Evolutionary conservation across 139 green algal genomes (phyloP), one percentile per base, ranked within the genome.

Genomic region (Parachlorella kessleri): DNA sequence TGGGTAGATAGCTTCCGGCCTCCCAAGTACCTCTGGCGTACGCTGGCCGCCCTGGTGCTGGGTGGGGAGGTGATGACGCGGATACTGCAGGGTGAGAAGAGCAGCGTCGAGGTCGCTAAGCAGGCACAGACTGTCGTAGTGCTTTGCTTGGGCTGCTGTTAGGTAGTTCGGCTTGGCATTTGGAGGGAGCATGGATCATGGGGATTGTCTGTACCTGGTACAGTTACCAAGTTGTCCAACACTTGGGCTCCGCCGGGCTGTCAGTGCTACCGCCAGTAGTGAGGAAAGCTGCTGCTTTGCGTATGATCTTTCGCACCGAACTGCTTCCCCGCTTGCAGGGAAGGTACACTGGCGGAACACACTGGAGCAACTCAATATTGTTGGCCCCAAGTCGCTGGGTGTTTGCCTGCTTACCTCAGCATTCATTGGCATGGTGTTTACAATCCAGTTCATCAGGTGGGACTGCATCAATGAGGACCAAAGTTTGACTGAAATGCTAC

Each of bases 391-490:
- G 37, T 98, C 96, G 1, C 86, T 99, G 37, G 95, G 95, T 2
- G 97, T 99, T 1, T 89, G 91, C 36, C 83, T 99, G 77, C 90
- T 99, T 3, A 99, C 97, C 4, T 88, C 95, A 0, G 92, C 88
- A 14, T 99, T 99, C 84, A 93, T 99, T 33, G 97, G 97, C 80
- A 99, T 99, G 97, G 97, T 99, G 7, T 99, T 99, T 88, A 99
- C 97, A 26, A 99, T 99, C 75, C 96, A 99, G 91, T 93, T 96
- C 64, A 85, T 88, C 42, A 39, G 77, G 77, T 77, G 42, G 6
- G 70, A n/a, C n/a, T n/a, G n/a, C n/a, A n/a, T n/a, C n/a, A n/a
- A n/a, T n/a, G n/a, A n/a, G n/a, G n/a, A n/a, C n/a, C n/a, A n/a
- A n/a, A n/a, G n/a, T n/a, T n/a, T n/a, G n/a, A n/a, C n/a, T n/a